Conservation (phyloP, 768 basidiomycete species). For the Pleurotus sapidus region DNA sequence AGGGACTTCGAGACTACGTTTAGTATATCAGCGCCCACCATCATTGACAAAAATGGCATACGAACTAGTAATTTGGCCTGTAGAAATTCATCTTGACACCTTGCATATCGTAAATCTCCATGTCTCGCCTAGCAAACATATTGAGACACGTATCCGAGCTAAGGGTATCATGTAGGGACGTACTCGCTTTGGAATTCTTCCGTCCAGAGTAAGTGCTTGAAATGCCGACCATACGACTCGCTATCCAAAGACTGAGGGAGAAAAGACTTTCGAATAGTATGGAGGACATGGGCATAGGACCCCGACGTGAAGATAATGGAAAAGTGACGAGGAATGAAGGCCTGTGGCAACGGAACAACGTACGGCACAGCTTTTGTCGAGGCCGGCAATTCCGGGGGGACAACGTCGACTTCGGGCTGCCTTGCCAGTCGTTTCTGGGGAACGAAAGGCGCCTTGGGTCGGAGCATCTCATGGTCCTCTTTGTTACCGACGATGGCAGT, state of each 20-base stretch:
- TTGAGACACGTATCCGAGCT: no score
- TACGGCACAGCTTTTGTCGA: conserved; percentile 37
- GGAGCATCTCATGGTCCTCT: conserved; percentile 46
- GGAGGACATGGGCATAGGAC: conserved; percentile 16
- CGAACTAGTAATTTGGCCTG: conserved; percentile 43
- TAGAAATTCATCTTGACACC: conserved; percentile 32
- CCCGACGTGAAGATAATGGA: conserved; percentile 26
- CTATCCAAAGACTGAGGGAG: conserved; percentile 33
- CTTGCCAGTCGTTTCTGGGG: conserved; percentile 20
- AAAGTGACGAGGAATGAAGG: conserved; percentile 35
- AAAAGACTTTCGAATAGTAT: conserved; percentile 24
- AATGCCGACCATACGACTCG: conserved; percentile 40
- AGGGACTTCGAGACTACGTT: conserved; percentile 43
- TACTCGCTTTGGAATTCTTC: conserved; percentile 48
- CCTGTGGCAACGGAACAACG: conserved; percentile 32
- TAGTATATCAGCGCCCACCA: neutral
- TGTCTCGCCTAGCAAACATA: conserved; percentile 27
- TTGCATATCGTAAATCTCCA: conserved; percentile 32
- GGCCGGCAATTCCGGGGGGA: conserved; percentile 35
- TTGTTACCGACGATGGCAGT: conserved; percentile 44
- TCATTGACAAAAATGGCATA: neutral
- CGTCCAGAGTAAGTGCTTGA: conserved; percentile 42
- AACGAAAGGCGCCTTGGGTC: conserved; percentile 42
- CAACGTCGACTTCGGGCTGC: conserved; percentile 24
- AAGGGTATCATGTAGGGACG: neutral